These are phyloP conservation scores for Leccinum broughii DNA, from an alignment of 768 basidiomycete genomes.

Conservation along the genomic window DNA sequence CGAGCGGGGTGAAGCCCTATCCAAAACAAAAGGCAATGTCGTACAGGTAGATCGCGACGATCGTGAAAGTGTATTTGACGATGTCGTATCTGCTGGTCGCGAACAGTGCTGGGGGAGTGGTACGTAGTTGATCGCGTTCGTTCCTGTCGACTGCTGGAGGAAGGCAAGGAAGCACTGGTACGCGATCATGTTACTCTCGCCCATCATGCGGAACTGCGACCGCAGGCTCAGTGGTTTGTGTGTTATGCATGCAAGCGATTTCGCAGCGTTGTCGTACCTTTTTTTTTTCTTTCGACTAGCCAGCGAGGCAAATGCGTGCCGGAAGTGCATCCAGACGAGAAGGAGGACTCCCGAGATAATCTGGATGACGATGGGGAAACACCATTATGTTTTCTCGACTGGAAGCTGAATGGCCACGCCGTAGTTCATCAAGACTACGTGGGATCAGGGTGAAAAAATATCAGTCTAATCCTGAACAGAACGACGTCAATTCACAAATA, in stretches of 20 bases:
- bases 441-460: neutral
- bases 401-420: too few species aligned
- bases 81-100: constrained; percentile 45
- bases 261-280: too few species aligned
- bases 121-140: constrained; percentile 43
- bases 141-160: constrained; percentile 41
- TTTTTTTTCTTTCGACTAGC: too few species aligned
- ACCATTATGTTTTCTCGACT: too few species aligned
- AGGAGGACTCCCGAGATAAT: too few species aligned
- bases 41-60: constrained; percentile 37
- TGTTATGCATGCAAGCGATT: too few species aligned
- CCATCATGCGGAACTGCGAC: too few species aligned
- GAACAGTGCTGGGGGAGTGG: constrained; percentile 28
- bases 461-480: neutral
- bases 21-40: constrained; percentile 36
- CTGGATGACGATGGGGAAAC: too few species aligned
- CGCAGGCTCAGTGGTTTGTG: too few species aligned
- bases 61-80: constrained; percentile 38
- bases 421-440: too few species aligned
- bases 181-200: constrained; percentile 10
- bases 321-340: too few species aligned
- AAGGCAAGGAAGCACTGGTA: constrained; percentile 34
- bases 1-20: constrained; percentile 30
- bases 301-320: constrained; percentile 22
- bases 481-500: neutral